Evolutionary conservation across 306 rosid genomes (phyloP).

Genomic region (Lablab purpureus): DNA sequence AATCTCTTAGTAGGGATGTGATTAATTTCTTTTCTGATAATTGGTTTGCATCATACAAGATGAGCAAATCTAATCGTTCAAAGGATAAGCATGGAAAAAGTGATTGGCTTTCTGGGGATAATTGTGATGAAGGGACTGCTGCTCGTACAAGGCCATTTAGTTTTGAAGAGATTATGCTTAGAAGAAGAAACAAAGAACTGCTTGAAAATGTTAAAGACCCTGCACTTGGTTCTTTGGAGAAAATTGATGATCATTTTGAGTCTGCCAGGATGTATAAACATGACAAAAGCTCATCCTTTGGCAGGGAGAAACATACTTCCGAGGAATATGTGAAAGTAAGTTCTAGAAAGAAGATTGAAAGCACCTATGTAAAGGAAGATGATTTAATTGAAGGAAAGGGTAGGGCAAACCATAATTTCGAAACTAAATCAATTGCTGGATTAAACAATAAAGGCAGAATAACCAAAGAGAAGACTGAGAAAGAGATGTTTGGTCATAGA

Average conservation of each 20-base stretch:
- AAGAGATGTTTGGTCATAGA: constrained; percentile 38
- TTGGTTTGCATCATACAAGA: constrained; percentile 54
- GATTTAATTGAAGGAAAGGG: constrained; percentile 53
- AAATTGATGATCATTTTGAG: constrained; percentile 52
- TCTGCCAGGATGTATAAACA: constrained; percentile 46
- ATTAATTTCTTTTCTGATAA: constrained; percentile 27
- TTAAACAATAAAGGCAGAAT: constrained; percentile 42
- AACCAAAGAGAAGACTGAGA: constrained; percentile 43
- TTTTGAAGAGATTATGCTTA: constrained; percentile 79
- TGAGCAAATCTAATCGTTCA: constrained; percentile 59
- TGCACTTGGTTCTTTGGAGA: constrained; percentile 48
- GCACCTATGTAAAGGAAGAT: constrained; percentile 52
- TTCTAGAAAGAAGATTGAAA: constrained; percentile 64
- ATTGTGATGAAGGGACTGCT: constrained; percentile 70
- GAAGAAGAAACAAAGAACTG: constrained; percentile 67
- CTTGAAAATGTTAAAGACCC: constrained; percentile 58
- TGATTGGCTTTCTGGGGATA: constrained; percentile 47
- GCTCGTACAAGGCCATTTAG: constrained; percentile 94
- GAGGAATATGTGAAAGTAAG: constrained; percentile 54
- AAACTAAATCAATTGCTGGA: constrained; percentile 50
- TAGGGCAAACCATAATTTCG: constrained; percentile 46
- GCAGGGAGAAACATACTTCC: constrained; percentile 47
- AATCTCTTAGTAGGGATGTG: constrained; percentile 23
- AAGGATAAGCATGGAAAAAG: constrained; percentile 57
- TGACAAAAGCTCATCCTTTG: constrained; percentile 46